A percentile compares a stretch with the other conserved stretches of the same genome.
Conservation (phyloP, 495 filamentous ascomycete genomes). For the Aspergillus homomorphus region DNA sequence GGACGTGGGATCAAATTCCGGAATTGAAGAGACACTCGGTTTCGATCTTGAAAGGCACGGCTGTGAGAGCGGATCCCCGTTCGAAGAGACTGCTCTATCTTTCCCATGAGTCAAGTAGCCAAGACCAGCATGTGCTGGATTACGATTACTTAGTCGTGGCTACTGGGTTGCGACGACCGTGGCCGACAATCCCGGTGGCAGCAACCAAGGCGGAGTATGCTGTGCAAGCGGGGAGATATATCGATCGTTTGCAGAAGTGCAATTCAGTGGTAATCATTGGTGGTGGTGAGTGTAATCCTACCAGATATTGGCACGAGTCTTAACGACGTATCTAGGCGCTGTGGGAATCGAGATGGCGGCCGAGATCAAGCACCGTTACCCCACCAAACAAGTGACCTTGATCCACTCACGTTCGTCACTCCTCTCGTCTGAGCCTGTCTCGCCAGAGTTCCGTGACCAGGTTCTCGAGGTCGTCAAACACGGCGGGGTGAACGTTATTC, state of each 20-base stretch:
- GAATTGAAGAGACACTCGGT: conserved; percentile 1
- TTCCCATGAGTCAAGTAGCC: conserved; percentile 8
- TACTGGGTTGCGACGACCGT: conserved; percentile 52
- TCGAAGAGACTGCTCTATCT: conserved; percentile 1
- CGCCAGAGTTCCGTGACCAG: conserved; percentile 53
- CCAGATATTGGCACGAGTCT: not conserved
- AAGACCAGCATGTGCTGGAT: conserved; percentile 23
- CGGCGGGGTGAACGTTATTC: conserved; percentile 47
- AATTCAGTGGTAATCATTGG: conserved; percentile 46
- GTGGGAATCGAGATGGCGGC: conserved; percentile 63
- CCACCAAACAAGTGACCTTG: conserved; percentile 50
- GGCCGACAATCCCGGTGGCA: conserved; percentile 55
- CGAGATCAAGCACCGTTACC: conserved; percentile 53
- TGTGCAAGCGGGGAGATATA: conserved; percentile 42
- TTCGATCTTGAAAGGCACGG: not conserved
- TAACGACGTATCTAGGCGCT: conserved; percentile 38
- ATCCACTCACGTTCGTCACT: conserved; percentile 57
- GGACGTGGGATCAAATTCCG: conserved; percentile 1
- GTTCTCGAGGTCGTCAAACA: conserved; percentile 45
- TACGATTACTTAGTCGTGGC: conserved; percentile 61
- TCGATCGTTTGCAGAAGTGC: not conserved
- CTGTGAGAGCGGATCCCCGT: not conserved
- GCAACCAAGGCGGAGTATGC: conserved; percentile 47
- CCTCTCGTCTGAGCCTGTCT: conserved; percentile 57
- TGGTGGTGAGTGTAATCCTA: conserved; percentile 17